Base-by-base conservation (phyloP, 2,329 filamentous ascomycete genomes). In the Hypomyces rosellus region DNA sequence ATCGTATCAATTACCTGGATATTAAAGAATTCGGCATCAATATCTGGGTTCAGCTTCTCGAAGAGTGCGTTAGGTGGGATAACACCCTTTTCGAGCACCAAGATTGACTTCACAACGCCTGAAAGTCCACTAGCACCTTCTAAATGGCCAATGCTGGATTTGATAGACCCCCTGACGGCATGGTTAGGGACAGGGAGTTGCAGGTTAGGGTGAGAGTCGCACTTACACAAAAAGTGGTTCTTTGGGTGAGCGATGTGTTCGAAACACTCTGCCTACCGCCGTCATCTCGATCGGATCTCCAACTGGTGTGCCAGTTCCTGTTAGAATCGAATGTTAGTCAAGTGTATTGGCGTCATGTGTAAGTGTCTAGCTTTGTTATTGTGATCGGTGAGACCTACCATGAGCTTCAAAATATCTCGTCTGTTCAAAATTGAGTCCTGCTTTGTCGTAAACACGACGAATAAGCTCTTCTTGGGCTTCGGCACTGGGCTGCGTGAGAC, bases 11-110 rank as follows among this genome's bases (percentile, higher is more conserved):
- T n/a, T n/a, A 30, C 25, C 9, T 11, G 9, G 34, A 51, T 48
- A 14, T 52, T 45, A 3, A 58, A 37, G 40, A 59, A 61, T 15
- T 57, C 45, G 39, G 52, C 39, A 36, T 30, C 16, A 34, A 46
- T 46, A 8, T 37, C 18, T 4, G 44, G 44, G 15, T 46, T 46
- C 15, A 46, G 5, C n/a, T 46, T 38, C 25, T 37, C 25, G 14
- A 46, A 46, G 30, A 22, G 16, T 14, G 34, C 30, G n/a, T 46
- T 46, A 18, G 44, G 44, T 12, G 34, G 34, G n/a, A 46, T 46
- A 1, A 16, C 12, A 14, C 44, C 44, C 16, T 13, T 46, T 46
- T 46, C 33, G 4, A 46, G 16, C n/a, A 34, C 34, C 33, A 20
- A 1, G 12, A 46, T 34, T 11, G 44, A 20, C 33, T 46, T 46